A percentile compares a stretch with the other conserved stretches of the same genome.
Evolutionary conservation across 2,329 filamentous ascomycete species (phyloP).

Genomic region (Magnaporthiopsis incrustans): DNA sequence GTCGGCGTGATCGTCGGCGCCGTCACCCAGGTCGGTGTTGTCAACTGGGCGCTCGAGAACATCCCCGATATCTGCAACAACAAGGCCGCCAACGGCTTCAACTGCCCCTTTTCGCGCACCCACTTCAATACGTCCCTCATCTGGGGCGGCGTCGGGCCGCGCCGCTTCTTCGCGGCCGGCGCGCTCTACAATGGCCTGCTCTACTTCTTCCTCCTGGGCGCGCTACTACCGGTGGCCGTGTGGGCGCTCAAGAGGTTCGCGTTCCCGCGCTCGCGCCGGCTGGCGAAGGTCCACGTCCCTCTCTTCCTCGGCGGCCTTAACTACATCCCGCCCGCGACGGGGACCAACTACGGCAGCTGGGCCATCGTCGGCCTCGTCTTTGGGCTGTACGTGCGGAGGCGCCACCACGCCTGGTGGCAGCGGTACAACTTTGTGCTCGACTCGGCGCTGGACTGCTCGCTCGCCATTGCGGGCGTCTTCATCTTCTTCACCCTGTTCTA

Average conservation of each 20-base stretch:
- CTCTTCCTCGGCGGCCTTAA: slow-evolving; percentile 28
- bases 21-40: slow-evolving; percentile 31
- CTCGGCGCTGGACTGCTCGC: slow-evolving; percentile 23
- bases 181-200: slow-evolving; percentile 37
- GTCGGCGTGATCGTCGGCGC: slow-evolving; percentile 38
- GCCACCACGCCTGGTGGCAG: slow-evolving; percentile 37
- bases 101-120: slow-evolving; percentile 40
- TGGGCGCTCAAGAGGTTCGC: neutral
- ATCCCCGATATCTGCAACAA: slow-evolving; percentile 31
- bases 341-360: slow-evolving; percentile 27
- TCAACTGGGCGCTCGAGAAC: slow-evolving; percentile 25
- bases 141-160: slow-evolving; percentile 44
- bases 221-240: slow-evolving; percentile 22
- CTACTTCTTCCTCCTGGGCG: slow-evolving; percentile 43
- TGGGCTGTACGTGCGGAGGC: slow-evolving; percentile 33
- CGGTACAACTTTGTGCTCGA: slow-evolving; percentile 34
- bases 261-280: slow-evolving; percentile 1
- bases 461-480: slow-evolving; percentile 24
- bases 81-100: slow-evolving; percentile 35
- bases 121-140: slow-evolving; percentile 39
- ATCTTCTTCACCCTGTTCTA: slow-evolving; percentile 28
- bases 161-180: slow-evolving; percentile 36
- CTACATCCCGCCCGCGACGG: slow-evolving; percentile 29
- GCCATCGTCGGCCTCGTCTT: slow-evolving; percentile 38
- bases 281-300: slow-evolving; percentile 25